Evolutionary conservation across 148 eudicot species (phyloP), one percentile per base, ranked within the genome.

Genomic region (Dysphania ambrosioides): DNA sequence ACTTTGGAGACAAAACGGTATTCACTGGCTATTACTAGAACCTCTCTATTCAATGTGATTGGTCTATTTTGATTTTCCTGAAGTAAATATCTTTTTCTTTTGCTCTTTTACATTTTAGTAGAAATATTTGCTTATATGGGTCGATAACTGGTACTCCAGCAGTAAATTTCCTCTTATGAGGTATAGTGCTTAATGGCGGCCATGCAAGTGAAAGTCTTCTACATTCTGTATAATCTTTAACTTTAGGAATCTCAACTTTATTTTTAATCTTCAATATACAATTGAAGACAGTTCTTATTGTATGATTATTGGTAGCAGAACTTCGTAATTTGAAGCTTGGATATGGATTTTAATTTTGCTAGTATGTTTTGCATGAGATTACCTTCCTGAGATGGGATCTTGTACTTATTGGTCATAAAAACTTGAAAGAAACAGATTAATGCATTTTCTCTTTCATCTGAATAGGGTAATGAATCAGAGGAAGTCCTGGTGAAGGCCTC

Each of bases 401-500:
- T n/a, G n/a, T n/a, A n/a, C n/a, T n/a, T n/a, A n/a, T n/a, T n/a
- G n/a, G n/a, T n/a, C n/a, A n/a, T n/a, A n/a, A n/a, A n/a, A n/a
- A 36, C 44, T 35, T 65, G 15, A 35, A 62, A 35, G 0, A 36
- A n/a, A 65, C 15, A 8, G 41, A 31, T 63, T 23, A 67, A 23
- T 35, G 13, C 27, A 59, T 44, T 61, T 6, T 62, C 27, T 21
- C 53, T 27, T 16, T 24, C 42, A 65, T 83, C 36, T 66, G 35
- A 75, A 38, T 87, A 94, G 98, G 88, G 87, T 15, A 84, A 82
- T 32, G 91, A 86, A 76, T 78, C 88, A 12, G 98, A 88, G 29
- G 92, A 91, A 69, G 93, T 94, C 61, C 56, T 90, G 79, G 97
- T 94, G 68, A 94, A 88, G 79, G 83, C 93, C 30, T 86, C 96